These are phyloP conservation scores for Lithospermum erythrorhizon DNA, from an alignment of 257 asterid genomes.

Conservation along the genomic window DNA sequence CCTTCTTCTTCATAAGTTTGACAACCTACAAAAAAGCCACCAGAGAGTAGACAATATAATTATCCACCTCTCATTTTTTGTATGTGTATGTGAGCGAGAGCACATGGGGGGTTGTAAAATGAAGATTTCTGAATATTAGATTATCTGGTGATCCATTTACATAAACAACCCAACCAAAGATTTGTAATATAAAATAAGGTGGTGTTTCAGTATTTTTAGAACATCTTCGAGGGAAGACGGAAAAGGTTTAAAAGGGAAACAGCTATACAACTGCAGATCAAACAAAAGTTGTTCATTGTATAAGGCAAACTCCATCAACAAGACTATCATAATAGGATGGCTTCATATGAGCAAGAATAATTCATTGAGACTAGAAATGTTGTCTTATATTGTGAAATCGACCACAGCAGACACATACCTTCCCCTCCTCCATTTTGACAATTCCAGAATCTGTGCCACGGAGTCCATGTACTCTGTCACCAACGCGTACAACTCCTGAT, in stretches of 20 bases:
- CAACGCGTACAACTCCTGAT: slow-evolving; percentile 71
- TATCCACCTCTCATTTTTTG: background rate
- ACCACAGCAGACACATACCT: slow-evolving; percentile 38
- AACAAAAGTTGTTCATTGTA: too few relatives aligned
- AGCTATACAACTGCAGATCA: background rate
- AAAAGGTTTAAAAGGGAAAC: background rate
- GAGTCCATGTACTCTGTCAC: slow-evolving; percentile 93
- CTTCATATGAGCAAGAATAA: background rate
- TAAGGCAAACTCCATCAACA: background rate
- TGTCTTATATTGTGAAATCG: background rate
- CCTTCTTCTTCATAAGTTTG: slow-evolving; percentile 91
- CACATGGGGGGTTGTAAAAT: too few relatives aligned
- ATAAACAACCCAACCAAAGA: background rate
- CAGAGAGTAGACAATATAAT: too few relatives aligned
- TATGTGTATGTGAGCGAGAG: too few relatives aligned
- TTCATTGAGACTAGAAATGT: background rate
- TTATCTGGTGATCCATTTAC: background rate
- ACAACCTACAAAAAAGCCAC: slow-evolving; percentile 41
- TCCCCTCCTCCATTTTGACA: slow-evolving; percentile 88
- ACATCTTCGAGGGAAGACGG: background rate
- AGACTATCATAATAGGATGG: background rate
- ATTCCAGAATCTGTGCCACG: slow-evolving; percentile 58
- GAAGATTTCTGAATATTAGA: background rate
- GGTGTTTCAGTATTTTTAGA: background rate
- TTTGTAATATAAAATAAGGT: background rate